These are phyloP conservation scores for Quercus phellos DNA, from an alignment of 331 rosid species.

Conservation along the genomic window DNA sequence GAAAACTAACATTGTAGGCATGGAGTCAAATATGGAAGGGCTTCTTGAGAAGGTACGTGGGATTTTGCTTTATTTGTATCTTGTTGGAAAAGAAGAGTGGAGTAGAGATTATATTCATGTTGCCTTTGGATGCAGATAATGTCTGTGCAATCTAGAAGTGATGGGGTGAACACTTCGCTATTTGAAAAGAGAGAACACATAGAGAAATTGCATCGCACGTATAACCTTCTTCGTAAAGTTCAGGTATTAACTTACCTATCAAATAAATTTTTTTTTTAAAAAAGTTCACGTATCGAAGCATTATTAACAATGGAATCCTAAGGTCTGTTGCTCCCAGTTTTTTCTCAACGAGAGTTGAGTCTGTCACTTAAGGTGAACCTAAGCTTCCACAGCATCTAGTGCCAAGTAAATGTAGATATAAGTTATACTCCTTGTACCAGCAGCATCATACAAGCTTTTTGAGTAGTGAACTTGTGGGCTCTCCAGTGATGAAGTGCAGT, in stretches of 20 bases:
- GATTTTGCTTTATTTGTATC: neutral
- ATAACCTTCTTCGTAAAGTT: constrained; percentile 91
- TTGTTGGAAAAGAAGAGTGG: constrained; percentile 3
- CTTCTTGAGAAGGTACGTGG: constrained; percentile 71
- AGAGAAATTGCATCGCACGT: constrained; percentile 76
- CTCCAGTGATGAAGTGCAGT: neutral
- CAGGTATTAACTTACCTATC: constrained; percentile 45
- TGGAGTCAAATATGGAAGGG: constrained; percentile 89
- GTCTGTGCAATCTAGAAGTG: constrained; percentile 94
- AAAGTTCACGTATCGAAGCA: neutral
- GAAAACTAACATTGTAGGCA: constrained; percentile 89
- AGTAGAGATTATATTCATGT: neutral
- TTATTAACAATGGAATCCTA: neutral
- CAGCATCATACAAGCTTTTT: neutral
- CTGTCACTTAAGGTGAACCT: neutral
- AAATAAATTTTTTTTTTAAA: too few species aligned
- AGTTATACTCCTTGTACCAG: neutral
- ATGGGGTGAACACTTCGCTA: constrained; percentile 69
- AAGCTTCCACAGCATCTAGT: neutral
- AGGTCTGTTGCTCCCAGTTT: neutral
- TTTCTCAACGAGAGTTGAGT: neutral
- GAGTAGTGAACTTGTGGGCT: neutral
- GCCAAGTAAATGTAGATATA: neutral
- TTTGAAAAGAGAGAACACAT: constrained; percentile 87
- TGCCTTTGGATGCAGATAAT: constrained; percentile 54